A percentile compares a stretch with the other conserved stretches of the same genome.
Evolutionary conservation across 805 yeast genomes (phyloP).

Genomic region (Lipomyces spencermartinsiae): DNA sequence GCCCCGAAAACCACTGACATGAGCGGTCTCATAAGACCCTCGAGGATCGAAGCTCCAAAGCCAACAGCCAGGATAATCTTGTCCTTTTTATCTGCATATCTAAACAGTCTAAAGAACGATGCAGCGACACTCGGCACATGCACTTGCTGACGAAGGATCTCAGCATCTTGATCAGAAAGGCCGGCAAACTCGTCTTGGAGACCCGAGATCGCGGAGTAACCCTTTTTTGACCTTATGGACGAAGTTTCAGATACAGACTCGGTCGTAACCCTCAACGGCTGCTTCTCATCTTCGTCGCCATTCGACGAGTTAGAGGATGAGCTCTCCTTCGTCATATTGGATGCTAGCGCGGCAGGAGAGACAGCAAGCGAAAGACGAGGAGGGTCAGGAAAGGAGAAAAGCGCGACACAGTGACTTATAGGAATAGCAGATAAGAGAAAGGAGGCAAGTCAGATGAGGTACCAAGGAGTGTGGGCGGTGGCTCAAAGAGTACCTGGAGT

Average conservation of each 20-base stretch:
- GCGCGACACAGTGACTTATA: not conserved
- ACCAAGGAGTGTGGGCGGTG: not conserved
- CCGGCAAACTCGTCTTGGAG: slow-evolving; percentile 38
- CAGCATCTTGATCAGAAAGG: slow-evolving; percentile 45
- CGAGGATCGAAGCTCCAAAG: slow-evolving; percentile 45
- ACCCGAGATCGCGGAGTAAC: slow-evolving; percentile 30
- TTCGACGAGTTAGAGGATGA: not conserved
- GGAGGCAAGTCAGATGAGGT: not conserved
- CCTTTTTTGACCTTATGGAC: slow-evolving; percentile 6
- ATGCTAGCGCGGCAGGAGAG: not conserved
- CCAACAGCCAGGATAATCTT: slow-evolving; percentile 43
- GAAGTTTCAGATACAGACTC: not conserved
- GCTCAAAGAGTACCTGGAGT: slow-evolving; percentile 3
- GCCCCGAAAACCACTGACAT: slow-evolving; percentile 50
- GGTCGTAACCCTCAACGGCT: slow-evolving; percentile 11
- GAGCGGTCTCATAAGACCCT: slow-evolving; percentile 51
- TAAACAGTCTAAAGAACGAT: slow-evolving; percentile 42
- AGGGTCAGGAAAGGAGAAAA: not conserved
- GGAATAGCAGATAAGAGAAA: not conserved
- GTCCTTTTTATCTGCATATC: slow-evolving; percentile 47
- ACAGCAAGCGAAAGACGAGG: not conserved
- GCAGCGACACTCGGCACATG: slow-evolving; percentile 39
- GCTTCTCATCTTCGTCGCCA: slow-evolving; percentile 12
- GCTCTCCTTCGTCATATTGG: not conserved
- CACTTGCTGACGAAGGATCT: slow-evolving; percentile 46